A percentile compares a stretch with the other conserved stretches of the same genome.
Evolutionary conservation across 257 asterid genomes (phyloP).

Genomic region (Eucommia ulmoides): DNA sequence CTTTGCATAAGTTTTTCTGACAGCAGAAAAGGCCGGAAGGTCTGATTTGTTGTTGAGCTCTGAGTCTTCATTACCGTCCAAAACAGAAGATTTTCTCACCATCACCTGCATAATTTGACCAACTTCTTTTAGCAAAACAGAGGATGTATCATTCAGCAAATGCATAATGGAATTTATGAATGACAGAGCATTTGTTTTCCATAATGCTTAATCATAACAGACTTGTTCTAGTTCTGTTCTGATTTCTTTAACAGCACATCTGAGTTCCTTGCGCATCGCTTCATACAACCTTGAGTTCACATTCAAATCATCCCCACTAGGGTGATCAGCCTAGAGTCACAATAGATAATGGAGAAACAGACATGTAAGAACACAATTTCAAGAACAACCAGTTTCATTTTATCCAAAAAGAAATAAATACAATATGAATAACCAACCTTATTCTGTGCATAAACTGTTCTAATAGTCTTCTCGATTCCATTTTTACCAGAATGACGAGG

Average conservation of each 20-base stretch:
- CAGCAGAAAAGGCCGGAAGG: slow-evolving; percentile 18
- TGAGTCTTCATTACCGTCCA: slow-evolving; percentile 13
- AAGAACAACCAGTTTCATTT: background rate
- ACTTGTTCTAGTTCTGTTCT: slow-evolving; percentile 76
- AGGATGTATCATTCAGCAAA: background rate
- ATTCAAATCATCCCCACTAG: slow-evolving; percentile 33
- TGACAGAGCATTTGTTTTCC: background rate
- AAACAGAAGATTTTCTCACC: slow-evolving; percentile 27
- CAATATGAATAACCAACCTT: slow-evolving; percentile 26
- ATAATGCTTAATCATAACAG: slow-evolving; percentile 5
- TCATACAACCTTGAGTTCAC: slow-evolving; percentile 37
- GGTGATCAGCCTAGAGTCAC: slow-evolving; percentile 45
- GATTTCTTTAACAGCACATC: slow-evolving; percentile 77
- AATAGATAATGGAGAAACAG: slow-evolving; percentile 12
- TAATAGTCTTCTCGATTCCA: slow-evolving; percentile 61
- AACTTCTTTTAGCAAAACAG: background rate
- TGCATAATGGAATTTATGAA: background rate
- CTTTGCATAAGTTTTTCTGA: slow-evolving; percentile 28
- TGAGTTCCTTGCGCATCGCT: slow-evolving; percentile 68
- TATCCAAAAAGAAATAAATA: too few species aligned
- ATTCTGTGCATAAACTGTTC: slow-evolving; percentile 53
- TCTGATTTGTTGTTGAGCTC: slow-evolving; percentile 26
- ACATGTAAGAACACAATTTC: background rate
- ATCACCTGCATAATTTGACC: slow-evolving; percentile 21
- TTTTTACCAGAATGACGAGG: slow-evolving; percentile 33